Conservation (phyloP, 129 eudicot species). For the Pseudognaphalium luteoalbum region DNA sequence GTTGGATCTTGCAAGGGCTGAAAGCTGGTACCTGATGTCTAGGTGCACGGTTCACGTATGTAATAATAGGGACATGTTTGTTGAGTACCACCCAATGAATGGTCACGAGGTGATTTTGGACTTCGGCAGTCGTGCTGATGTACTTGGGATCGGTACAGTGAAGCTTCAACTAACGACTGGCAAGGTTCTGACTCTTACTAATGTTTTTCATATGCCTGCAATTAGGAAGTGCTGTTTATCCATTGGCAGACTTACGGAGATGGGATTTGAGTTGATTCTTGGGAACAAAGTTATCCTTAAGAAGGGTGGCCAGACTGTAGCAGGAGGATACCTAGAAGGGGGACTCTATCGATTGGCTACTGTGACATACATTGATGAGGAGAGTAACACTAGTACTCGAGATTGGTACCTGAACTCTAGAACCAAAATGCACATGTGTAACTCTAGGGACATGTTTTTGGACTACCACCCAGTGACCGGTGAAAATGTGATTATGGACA, state of each 20-base stretch:
- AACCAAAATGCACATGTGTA: not conserved
- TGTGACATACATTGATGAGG: not conserved
- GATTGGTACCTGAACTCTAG: slow-evolving; percentile 1
- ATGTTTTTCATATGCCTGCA: slow-evolving; percentile 4
- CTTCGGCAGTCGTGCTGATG: not conserved
- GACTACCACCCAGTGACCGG: slow-evolving; percentile 7
- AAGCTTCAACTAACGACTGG: not conserved
- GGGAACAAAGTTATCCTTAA: not conserved
- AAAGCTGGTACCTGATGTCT: not conserved
- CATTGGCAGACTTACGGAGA: not conserved
- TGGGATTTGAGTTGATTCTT: not conserved
- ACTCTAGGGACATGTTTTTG: slow-evolving; percentile 13
- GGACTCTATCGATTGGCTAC: not conserved
- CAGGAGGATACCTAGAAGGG: not conserved
- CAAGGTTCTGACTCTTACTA: not conserved
- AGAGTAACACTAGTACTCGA: not conserved
- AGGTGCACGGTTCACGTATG: not conserved
- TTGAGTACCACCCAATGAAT: not conserved
- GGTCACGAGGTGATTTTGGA: slow-evolving; percentile 6
- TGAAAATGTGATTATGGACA: not conserved
- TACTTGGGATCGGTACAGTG: not conserved
- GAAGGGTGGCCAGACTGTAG: not conserved
- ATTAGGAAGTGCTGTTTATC: not conserved
- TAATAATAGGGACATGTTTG: not conserved
- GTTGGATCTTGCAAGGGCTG: not conserved